Percentiles rank a stretch among this genome's conserved stretches.
Evolutionary conservation across 176 grass and related monocot genomes (phyloP).

Genomic region (Oryza officinalis): DNA sequence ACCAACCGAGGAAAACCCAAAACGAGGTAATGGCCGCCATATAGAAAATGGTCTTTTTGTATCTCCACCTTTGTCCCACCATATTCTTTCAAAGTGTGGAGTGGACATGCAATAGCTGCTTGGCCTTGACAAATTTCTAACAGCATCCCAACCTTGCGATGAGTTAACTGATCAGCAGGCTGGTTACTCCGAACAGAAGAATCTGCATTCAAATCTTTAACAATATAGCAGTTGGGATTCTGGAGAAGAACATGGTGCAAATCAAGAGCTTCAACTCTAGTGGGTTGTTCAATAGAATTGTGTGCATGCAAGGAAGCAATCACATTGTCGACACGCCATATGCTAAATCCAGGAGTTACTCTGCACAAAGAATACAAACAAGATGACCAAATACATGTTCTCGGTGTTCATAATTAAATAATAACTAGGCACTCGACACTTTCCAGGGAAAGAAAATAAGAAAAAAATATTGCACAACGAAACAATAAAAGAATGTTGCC

Average conservation of each 20-base stretch:
- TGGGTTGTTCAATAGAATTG: conserved; percentile 70
- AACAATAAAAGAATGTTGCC: conserved; percentile 25
- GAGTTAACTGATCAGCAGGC: conserved; percentile 44
- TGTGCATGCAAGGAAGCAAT: conserved; percentile 72
- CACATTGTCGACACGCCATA: conserved; percentile 94
- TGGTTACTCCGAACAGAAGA: conserved; percentile 45
- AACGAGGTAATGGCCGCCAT: conserved; percentile 79
- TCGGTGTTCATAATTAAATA: not conserved
- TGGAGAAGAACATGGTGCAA: conserved; percentile 88
- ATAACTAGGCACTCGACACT: conserved; percentile 6
- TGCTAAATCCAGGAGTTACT: conserved; percentile 65
- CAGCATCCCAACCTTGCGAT: conserved; percentile 63
- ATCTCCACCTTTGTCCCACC: conserved; percentile 97
- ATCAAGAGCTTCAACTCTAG: conserved; percentile 55
- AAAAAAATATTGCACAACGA: conserved; percentile 17
- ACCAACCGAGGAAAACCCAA: conserved; percentile 77
- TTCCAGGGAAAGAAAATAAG: conserved; percentile 10
- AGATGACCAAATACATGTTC: not conserved
- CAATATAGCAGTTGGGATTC: conserved; percentile 64
- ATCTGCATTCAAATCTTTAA: conserved; percentile 53
- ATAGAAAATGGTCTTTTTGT: conserved; percentile 78
- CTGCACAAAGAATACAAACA: conserved; percentile 40
- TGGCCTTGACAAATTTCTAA: conserved; percentile 74
- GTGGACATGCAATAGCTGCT: conserved; percentile 85
- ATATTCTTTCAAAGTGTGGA: conserved; percentile 97